Conservation (phyloP, 345 rosid genomes). For the Melastoma malabathricum region DNA sequence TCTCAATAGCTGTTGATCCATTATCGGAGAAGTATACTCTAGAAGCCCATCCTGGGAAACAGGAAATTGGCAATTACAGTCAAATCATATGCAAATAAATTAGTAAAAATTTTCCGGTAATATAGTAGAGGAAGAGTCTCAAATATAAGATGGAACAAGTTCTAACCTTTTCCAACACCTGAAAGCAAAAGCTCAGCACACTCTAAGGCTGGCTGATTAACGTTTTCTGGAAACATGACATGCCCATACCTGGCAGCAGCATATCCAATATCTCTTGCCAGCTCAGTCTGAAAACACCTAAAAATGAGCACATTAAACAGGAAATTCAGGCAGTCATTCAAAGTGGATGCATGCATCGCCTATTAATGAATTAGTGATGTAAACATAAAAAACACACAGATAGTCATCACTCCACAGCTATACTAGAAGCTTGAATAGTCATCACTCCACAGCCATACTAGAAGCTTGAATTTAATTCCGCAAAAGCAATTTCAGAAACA, state of each 20-base stretch:
- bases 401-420: too few species aligned
- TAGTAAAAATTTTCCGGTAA: too few species aligned
- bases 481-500: too few species aligned
- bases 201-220: conserved; percentile 79
- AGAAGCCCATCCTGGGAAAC: conserved; percentile 83
- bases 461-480: too few species aligned
- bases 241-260: conserved; percentile 96
- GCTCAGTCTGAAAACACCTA: conserved; percentile 94
- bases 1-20: conserved; percentile 92
- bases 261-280: conserved; percentile 93
- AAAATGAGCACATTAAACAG: conserved; percentile 37
- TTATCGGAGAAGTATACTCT: conserved; percentile 79
- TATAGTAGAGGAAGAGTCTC: too few species aligned
- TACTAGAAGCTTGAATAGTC: too few species aligned
- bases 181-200: conserved; percentile 84
- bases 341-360: too few species aligned
- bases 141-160: conserved; percentile 1
- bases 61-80: conserved; percentile 7
- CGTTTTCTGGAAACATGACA: conserved; percentile 99
- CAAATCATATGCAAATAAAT: background rate
- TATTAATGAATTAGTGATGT: too few species aligned
- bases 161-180: conserved; percentile 82
- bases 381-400: too few species aligned
- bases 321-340: conserved; percentile 24
- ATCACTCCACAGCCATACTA: too few species aligned